A percentile compares a stretch with the other conserved stretches of the same genome.
phyloP scores from a whole-genome alignment of 768 basidiomycete genomes.

The Hemileccinum rubropunctum region DNA sequence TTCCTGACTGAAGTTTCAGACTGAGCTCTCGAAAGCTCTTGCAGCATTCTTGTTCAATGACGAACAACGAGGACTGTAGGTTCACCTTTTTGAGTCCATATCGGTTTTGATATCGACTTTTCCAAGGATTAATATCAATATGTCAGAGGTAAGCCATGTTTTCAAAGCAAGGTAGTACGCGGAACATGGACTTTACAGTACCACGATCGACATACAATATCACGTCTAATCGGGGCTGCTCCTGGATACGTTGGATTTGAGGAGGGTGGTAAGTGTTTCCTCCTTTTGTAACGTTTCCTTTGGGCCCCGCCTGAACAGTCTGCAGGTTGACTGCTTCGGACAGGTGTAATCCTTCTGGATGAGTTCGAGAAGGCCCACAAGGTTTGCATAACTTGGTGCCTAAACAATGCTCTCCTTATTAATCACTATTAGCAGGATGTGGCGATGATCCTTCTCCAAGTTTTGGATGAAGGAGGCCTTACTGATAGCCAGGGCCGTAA shows the following conservation, averaged over 20 bases:
- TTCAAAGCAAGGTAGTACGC: neutral
- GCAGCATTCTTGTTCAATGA: constrained; percentile 90
- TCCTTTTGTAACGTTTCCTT: neutral
- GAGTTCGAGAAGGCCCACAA: constrained; percentile 83
- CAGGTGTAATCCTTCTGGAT: constrained; percentile 63
- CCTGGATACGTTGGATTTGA: constrained; percentile 87
- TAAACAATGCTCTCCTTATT: neutral
- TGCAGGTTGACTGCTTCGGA: constrained; percentile 29
- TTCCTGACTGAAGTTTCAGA: constrained; percentile 36
- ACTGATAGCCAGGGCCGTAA: constrained; percentile 92
- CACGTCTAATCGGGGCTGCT: constrained; percentile 86
- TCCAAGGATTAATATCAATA: constrained; percentile 82
- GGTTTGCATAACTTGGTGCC: constrained; percentile 29
- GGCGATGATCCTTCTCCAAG: constrained; percentile 85
- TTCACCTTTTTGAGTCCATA: constrained; percentile 7
- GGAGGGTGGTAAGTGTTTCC: constrained; percentile 54
- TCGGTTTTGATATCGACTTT: neutral
- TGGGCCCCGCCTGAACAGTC: neutral
- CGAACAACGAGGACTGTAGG: constrained; percentile 79
- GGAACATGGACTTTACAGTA: constrained; percentile 45
- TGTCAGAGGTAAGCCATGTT: constrained; percentile 64
- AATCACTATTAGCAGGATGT: constrained; percentile 55
- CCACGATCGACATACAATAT: constrained; percentile 89
- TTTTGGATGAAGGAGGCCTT: constrained; percentile 85
- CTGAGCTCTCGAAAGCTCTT: constrained; percentile 85